Conservation (phyloP, 345 rosid species). For the Hevea brasiliensis region DNA sequence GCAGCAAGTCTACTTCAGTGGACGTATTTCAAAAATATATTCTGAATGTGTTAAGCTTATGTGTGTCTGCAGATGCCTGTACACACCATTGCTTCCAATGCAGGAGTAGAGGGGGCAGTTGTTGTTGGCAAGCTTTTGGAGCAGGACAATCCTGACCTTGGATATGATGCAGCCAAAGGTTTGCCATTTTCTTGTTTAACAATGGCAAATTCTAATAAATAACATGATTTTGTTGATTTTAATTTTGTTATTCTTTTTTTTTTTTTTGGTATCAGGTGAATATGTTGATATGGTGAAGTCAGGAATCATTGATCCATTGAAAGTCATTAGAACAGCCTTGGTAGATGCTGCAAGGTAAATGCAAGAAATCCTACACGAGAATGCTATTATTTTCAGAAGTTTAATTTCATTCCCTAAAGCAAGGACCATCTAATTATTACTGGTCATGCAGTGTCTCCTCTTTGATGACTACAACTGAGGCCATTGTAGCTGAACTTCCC, state of each 20-base stretch:
- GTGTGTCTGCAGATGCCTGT: conserved; percentile 37
- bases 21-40: background rate
- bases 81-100: conserved; percentile 38
- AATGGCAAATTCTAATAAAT: background rate
- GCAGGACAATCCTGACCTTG: conserved; percentile 43
- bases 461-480: conserved; percentile 90
- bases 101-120: conserved; percentile 50
- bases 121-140: conserved; percentile 47
- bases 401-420: background rate
- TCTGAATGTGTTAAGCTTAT: conserved; percentile 1
- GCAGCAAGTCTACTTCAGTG: background rate
- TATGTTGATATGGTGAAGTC: conserved; percentile 91
- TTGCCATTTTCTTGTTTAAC: background rate
- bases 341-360: conserved; percentile 91
- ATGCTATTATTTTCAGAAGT: background rate
- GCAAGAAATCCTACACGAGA: background rate
- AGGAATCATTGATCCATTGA: conserved; percentile 88
- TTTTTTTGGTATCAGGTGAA: conserved; percentile 47
- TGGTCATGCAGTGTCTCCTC: conserved; percentile 65
- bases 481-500: conserved; percentile 76
- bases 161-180: conserved; percentile 57
- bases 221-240: background rate
- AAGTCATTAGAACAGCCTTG: conserved; percentile 94
- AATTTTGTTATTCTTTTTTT: background rate
- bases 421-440: background rate